A percentile compares a stretch with the other conserved stretches of the same genome.
Evolutionary conservation across 176 grass and related monocot species (phyloP).

Genomic region (Cocos nucifera): DNA sequence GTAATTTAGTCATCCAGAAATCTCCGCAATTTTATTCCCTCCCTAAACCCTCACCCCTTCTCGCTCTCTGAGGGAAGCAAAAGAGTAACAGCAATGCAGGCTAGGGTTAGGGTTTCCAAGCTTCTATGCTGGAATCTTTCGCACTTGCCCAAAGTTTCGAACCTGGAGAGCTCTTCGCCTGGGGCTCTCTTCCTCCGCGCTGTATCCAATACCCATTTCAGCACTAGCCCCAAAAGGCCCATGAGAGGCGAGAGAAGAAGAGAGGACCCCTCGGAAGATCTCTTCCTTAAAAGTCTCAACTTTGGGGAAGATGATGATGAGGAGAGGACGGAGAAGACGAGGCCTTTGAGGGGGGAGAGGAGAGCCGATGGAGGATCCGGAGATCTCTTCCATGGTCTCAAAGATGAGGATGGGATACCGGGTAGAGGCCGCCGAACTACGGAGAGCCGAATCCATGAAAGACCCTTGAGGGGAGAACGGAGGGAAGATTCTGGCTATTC

Average conservation of each 20-base stretch:
- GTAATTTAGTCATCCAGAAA: too few species aligned
- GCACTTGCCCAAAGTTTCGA: not conserved
- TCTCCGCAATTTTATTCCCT: too few species aligned
- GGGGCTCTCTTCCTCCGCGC: not conserved
- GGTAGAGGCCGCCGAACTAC: too few species aligned
- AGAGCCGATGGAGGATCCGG: not conserved
- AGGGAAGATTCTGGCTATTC: too few species aligned
- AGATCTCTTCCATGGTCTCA: not conserved
- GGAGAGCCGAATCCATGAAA: too few species aligned
- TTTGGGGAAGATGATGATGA: conserved; percentile 36
- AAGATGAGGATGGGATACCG: too few species aligned
- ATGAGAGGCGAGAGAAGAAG: not conserved
- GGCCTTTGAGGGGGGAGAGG: conserved; percentile 8
- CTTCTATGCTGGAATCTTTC: not conserved
- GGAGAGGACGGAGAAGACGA: conserved; percentile 12
- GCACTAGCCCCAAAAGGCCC: not conserved
- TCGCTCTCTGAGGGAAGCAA: too few species aligned
- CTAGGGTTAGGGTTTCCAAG: not conserved
- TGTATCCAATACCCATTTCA: not conserved
- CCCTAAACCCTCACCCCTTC: too few species aligned
- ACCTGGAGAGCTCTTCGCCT: not conserved
- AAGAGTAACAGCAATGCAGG: not conserved
- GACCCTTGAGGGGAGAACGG: too few species aligned
- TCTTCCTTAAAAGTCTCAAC: conserved; percentile 57
- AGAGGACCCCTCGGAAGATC: conserved; percentile 13